These are phyloP conservation scores for Aschersonia sp. DNA, from an alignment of 2,329 filamentous ascomycete genomes.

Conservation along the genomic window DNA sequence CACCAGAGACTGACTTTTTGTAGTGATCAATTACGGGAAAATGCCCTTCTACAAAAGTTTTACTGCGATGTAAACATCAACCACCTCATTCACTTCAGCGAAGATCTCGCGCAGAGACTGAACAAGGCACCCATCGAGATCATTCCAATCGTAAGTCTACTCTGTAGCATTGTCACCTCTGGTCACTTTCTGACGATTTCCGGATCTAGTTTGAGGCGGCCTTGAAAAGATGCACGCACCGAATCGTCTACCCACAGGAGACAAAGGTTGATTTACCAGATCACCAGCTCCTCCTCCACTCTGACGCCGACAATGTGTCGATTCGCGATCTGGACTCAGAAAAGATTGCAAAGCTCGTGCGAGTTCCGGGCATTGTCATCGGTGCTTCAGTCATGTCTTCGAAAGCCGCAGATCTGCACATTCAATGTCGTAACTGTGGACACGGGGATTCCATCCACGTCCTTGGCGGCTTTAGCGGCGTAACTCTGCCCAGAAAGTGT, in stretches of 20 bases:
- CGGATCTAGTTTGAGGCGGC: slow-evolving; percentile 67
- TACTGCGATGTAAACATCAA: slow-evolving; percentile 94
- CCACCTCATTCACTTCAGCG: slow-evolving; percentile 90
- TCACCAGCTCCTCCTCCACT: slow-evolving; percentile 91
- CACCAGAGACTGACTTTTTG: not conserved
- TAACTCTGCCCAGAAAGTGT: slow-evolving; percentile 72
- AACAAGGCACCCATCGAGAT: slow-evolving; percentile 83
- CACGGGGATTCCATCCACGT: slow-evolving; percentile 57
- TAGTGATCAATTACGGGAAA: slow-evolving; percentile 90
- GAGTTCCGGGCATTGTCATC: slow-evolving; percentile 94
- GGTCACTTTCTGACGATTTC: not conserved
- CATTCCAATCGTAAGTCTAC: slow-evolving; percentile 66
- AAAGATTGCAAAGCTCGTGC: slow-evolving; percentile 85
- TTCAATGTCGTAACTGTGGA: slow-evolving; percentile 80
- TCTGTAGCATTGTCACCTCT: not conserved
- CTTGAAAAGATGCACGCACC: slow-evolving; percentile 78
- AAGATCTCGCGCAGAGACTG: slow-evolving; percentile 81
- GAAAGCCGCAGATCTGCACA: slow-evolving; percentile 74
- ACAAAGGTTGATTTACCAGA: slow-evolving; percentile 58
- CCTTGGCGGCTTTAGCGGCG: slow-evolving; percentile 72
- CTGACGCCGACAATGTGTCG: slow-evolving; percentile 75
- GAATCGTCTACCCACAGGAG: slow-evolving; percentile 76
- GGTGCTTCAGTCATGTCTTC: slow-evolving; percentile 93
- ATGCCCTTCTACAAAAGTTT: slow-evolving; percentile 85
- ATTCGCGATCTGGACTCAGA: slow-evolving; percentile 89